Base-by-base conservation (phyloP, 2,329 filamentous ascomycete genomes). In the Sclerotinia spermophila region DNA sequence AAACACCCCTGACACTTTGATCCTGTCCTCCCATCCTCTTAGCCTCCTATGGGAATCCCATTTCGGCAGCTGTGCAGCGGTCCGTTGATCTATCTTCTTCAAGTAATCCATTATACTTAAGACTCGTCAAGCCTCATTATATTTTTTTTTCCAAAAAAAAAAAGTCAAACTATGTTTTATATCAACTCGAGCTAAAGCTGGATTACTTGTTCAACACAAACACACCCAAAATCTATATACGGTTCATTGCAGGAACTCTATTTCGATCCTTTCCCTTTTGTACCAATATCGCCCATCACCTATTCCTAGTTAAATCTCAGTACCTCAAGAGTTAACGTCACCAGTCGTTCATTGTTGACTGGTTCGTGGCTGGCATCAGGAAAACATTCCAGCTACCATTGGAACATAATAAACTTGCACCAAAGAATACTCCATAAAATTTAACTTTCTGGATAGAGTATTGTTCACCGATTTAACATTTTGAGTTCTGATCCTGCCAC, bases 61-160 rank as follows among this genome's bases (percentile, higher is more conserved):
- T 45, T 61, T 51, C 59, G 48, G 68, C 40, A 69, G 30, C 59
- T 66, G 68, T 69, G 68, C 60, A 69, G 68, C 68, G 68, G 68
- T 59, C 68, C 68, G 68, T 66, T 69, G 68, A 69, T 69, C 68
- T 65, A n/a, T 44, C 40, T 66, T 51, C 59, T 69, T 58, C 59
- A 56, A 44, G 27, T 58, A 55, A 38, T 55, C 51, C 45, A 30
- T 38, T 69, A 56, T 69, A 69, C 55, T 68, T 60, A 68, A 69
- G 38, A 48, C 59, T 30, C 59, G 21, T 48, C 59, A 38, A 38
- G 35, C 44, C 45, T 68, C 66, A 30, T 56, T 69, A 27, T 40
- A 19, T 21, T 19, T 51, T 48, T 44, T 51, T 40, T 48, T 21
- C n/a, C n/a, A n/a, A n/a, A n/a, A n/a, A n/a, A n/a, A 0, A 27